phyloP scores from a whole-genome alignment of 805 yeast genomes.

The Kodamaea nitidulidarum region DNA sequence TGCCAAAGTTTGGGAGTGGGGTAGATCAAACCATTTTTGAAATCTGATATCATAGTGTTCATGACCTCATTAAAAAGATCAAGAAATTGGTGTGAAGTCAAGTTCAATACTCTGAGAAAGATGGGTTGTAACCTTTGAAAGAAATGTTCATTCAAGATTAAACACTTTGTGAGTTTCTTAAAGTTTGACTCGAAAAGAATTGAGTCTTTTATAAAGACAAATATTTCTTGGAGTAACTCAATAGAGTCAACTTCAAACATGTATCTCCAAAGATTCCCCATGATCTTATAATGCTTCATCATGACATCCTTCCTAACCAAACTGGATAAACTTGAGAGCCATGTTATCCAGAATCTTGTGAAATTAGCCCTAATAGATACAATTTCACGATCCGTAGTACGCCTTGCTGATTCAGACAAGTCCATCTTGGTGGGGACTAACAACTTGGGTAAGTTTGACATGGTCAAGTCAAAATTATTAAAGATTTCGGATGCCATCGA shows the following conservation, averaged over 20 bases:
- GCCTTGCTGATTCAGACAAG: constrained; percentile 29
- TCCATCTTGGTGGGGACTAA: constrained; percentile 49
- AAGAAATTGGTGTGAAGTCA: constrained; percentile 20
- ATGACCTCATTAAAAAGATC: constrained; percentile 45
- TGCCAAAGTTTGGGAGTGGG: constrained; percentile 50
- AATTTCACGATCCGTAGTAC: constrained; percentile 26
- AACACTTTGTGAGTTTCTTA: constrained; percentile 66
- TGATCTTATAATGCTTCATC: constrained; percentile 50
- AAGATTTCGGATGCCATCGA: constrained; percentile 53
- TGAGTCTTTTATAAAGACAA: constrained; percentile 45
- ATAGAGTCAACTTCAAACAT: constrained; percentile 51
- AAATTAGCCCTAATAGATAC: constrained; percentile 55
- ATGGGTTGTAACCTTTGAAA: constrained; percentile 55
- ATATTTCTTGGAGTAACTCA: constrained; percentile 31
- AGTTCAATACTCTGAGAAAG: constrained; percentile 20
- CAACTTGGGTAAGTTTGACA: constrained; percentile 58
- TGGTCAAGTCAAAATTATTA: constrained; percentile 63
- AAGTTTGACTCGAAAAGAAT: constrained; percentile 59
- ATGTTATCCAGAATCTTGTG: constrained; percentile 55
- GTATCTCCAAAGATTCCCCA: constrained; percentile 65
- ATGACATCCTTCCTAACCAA: constrained; percentile 60
- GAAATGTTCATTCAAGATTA: constrained; percentile 74
- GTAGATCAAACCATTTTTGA: constrained; percentile 44
- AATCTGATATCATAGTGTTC: constrained; percentile 45
- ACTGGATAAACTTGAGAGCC: constrained; percentile 48